Evolutionary conservation across 768 basidiomycete species (phyloP).

Genomic region (Cyathus striatus): DNA sequence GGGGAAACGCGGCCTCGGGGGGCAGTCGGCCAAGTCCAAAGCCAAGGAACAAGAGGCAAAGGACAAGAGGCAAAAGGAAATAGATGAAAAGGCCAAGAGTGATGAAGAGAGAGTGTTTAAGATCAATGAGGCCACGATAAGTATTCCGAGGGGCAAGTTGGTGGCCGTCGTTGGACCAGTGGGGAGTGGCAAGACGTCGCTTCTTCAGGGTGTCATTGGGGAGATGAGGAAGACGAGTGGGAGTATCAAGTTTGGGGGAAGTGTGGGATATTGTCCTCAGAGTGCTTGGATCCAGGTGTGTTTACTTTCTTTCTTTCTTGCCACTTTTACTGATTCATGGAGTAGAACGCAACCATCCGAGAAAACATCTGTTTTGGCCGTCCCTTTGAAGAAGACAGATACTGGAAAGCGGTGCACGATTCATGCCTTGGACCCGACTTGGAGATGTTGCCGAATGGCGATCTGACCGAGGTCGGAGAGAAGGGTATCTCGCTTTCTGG

Average conservation of each 20-base stretch:
- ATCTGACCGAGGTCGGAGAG: conserved; percentile 82
- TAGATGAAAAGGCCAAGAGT: conserved; percentile 19
- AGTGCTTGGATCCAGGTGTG: conserved; percentile 84
- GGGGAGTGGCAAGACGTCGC: conserved; percentile 64
- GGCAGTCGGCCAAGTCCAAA: conserved; percentile 10
- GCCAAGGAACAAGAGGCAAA: conserved; percentile 21
- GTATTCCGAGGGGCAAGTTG: conserved; percentile 71
- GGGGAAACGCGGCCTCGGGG: conserved; percentile 13
- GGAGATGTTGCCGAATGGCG: conserved; percentile 70
- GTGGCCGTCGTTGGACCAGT: conserved; percentile 85
- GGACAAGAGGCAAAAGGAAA: conserved; percentile 15
- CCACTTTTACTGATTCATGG: conserved; percentile 1
- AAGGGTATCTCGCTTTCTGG: conserved; percentile 87
- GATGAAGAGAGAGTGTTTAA: conserved; percentile 52
- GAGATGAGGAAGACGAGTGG: conserved; percentile 78
- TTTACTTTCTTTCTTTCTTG: conserved; percentile 1
- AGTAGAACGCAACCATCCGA: conserved; percentile 74
- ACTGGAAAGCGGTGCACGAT: conserved; percentile 76
- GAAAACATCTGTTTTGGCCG: conserved; percentile 89
- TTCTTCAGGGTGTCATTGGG: conserved; percentile 72
- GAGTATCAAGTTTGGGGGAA: conserved; percentile 66
- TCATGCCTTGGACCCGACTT: conserved; percentile 80
- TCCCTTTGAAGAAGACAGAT: conserved; percentile 74
- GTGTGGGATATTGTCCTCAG: conserved; percentile 81
- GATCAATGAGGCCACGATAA: conserved; percentile 57